These are phyloP conservation scores for Colletotrichum tropicale DNA, from an alignment of 2,329 filamentous ascomycete species.

Conservation along the genomic window DNA sequence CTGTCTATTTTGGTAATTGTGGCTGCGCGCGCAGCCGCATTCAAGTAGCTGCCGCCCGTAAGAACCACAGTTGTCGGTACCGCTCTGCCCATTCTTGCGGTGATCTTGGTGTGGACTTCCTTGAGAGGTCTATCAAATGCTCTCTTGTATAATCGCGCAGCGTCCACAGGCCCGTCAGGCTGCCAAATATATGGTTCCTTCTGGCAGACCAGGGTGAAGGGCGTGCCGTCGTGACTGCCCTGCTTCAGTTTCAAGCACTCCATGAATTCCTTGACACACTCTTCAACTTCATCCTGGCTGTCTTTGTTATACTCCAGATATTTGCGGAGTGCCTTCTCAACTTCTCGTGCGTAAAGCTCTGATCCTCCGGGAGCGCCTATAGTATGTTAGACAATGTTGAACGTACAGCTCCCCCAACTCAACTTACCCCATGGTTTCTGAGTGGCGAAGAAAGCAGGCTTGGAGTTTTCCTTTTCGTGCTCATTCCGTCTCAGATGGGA, in stretches of 20 bases:
- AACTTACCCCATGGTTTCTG: neutral
- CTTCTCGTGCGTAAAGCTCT: neutral
- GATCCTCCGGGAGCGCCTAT: neutral
- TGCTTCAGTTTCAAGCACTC: neutral
- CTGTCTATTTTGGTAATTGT: neutral
- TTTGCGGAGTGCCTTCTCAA: neutral
- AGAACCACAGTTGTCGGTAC: neutral
- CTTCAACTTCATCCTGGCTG: neutral
- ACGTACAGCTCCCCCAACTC: neutral
- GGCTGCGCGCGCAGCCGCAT: neutral
- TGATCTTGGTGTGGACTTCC: neutral
- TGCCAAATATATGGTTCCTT: neutral
- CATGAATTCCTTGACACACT: fast-evolving
- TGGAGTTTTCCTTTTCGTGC: neutral
- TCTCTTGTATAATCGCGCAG: neutral
- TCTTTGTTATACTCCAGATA: fast-evolving
- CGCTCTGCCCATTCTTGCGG: neutral
- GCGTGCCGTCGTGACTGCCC: fast-evolving
- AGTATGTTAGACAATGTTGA: neutral
- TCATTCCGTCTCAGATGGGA: neutral
- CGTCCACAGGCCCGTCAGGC: neutral
- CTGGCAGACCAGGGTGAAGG: neutral
- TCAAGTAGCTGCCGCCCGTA: neutral
- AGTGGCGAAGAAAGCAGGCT: neutral
- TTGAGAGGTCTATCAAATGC: neutral